Conservation (phyloP, 179 eudicot species). For the Heliamphora pulchella region DNA sequence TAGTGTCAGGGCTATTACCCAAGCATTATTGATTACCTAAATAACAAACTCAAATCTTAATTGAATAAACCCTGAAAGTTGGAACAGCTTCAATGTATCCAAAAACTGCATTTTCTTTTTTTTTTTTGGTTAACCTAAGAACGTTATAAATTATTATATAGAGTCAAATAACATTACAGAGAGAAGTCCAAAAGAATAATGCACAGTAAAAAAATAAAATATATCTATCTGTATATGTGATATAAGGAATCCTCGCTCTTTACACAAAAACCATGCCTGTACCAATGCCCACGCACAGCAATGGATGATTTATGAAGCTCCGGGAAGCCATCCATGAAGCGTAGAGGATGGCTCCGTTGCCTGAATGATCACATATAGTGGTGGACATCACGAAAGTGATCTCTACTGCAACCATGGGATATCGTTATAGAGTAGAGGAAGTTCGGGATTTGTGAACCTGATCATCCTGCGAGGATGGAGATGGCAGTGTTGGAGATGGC, state of each 20-base stretch:
- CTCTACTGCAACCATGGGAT: background rate
- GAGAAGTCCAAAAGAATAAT: background rate
- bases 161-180: background rate
- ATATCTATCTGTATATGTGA: background rate
- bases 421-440: constrained; percentile 4
- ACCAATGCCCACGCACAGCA: background rate
- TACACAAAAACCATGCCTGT: constrained; percentile 5
- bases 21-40: too few species aligned
- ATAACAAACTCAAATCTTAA: too few species aligned
- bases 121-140: background rate
- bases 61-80: too few species aligned
- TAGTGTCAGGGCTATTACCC: too few species aligned
- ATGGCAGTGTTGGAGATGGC: too few species aligned
- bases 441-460: constrained; percentile 11
- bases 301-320: background rate
- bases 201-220: background rate
- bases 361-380: background rate
- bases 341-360: background rate
- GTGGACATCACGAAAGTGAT: background rate
- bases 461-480: constrained; percentile 12
- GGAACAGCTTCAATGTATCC: background rate
- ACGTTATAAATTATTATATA: background rate
- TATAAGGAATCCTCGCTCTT: background rate
- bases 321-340: background rate
- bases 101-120: background rate